A percentile compares a stretch with the other conserved stretches of the same genome.
phyloP scores from a whole-genome alignment of 2,329 filamentous ascomycete species.

The Periconia sp. region DNA sequence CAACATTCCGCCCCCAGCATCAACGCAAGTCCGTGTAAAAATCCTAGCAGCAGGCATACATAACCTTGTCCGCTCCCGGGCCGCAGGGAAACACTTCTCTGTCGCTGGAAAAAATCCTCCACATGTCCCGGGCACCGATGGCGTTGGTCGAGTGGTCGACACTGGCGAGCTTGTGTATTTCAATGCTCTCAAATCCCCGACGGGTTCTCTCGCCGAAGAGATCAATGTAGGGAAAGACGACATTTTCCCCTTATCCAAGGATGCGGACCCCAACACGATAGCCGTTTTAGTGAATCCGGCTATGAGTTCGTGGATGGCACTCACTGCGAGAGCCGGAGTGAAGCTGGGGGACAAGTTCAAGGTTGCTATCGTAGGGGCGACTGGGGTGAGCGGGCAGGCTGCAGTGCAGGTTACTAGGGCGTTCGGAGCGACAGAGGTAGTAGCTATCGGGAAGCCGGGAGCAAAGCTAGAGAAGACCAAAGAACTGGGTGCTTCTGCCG shows the following conservation, averaged over 20 bases:
- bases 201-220: slow-evolving; percentile 55
- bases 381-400: slow-evolving; percentile 58
- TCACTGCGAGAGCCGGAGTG: slow-evolving; percentile 51
- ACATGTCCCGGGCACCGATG: slow-evolving; percentile 61
- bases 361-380: slow-evolving; percentile 60
- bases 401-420: slow-evolving; percentile 57
- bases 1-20: slow-evolving; percentile 46
- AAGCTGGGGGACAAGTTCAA: slow-evolving; percentile 52
- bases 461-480: slow-evolving; percentile 45
- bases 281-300: slow-evolving; percentile 63
- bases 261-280: slow-evolving; percentile 56
- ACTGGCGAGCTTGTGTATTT: slow-evolving; percentile 61
- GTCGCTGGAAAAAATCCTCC: slow-evolving; percentile 56
- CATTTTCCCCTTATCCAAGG: slow-evolving; percentile 52
- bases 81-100: slow-evolving; percentile 62
- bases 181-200: slow-evolving; percentile 43
- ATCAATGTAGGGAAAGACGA: slow-evolving; percentile 54
- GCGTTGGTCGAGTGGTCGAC: slow-evolving; percentile 54
- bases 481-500: slow-evolving; percentile 53
- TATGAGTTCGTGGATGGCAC: slow-evolving; percentile 64
- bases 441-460: slow-evolving; percentile 59
- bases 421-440: slow-evolving; percentile 57
- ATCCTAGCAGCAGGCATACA: slow-evolving; percentile 61
- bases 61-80: slow-evolving; percentile 60
- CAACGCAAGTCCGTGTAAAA: slow-evolving; percentile 55